These are phyloP conservation scores for Metschnikowia lochheadii DNA, from an alignment of 805 yeast species.

Conservation along the genomic window DNA sequence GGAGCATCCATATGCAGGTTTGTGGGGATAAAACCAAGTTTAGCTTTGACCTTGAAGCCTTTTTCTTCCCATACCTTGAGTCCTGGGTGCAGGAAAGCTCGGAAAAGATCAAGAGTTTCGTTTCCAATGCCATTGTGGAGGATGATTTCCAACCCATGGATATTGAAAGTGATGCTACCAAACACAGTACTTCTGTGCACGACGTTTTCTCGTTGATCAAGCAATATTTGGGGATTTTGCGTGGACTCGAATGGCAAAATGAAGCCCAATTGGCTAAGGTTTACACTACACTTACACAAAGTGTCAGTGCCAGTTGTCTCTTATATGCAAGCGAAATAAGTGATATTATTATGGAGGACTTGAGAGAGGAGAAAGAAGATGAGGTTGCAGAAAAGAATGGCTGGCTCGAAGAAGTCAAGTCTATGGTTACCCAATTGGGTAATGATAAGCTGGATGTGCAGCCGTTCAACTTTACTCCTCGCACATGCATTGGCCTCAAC, in stretches of 20 bases:
- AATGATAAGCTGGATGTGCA: constrained; percentile 34
- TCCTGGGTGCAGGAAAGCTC: constrained; percentile 44
- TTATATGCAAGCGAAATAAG: constrained; percentile 42
- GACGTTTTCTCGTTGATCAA: constrained; percentile 65
- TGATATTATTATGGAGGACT: constrained; percentile 40
- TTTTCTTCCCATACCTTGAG: constrained; percentile 42
- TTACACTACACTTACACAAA: constrained; percentile 56
- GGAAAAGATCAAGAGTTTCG: constrained; percentile 43
- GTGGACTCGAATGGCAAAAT: constrained; percentile 62
- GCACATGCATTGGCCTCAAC: constrained; percentile 74
- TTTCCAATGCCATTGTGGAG: constrained; percentile 49
- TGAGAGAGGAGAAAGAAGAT: constrained; percentile 29
- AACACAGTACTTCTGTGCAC: constrained; percentile 56
- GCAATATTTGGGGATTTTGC: constrained; percentile 54
- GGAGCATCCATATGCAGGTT: constrained; percentile 50
- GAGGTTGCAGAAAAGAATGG: constrained; percentile 4
- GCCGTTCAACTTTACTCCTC: constrained; percentile 55
- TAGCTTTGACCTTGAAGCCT: constrained; percentile 51
- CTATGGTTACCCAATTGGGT: constrained; percentile 42
- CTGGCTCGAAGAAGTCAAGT: constrained; percentile 54
- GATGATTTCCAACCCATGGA: constrained; percentile 58
- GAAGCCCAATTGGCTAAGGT: constrained; percentile 58
- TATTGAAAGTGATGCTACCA: constrained; percentile 33
- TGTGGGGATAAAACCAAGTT: constrained; percentile 33
- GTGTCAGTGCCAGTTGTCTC: constrained; percentile 58